Conservation (phyloP, 1,284 basidiomycete genomes). For the Microbotryum lychnidis-dioicae region DNA sequence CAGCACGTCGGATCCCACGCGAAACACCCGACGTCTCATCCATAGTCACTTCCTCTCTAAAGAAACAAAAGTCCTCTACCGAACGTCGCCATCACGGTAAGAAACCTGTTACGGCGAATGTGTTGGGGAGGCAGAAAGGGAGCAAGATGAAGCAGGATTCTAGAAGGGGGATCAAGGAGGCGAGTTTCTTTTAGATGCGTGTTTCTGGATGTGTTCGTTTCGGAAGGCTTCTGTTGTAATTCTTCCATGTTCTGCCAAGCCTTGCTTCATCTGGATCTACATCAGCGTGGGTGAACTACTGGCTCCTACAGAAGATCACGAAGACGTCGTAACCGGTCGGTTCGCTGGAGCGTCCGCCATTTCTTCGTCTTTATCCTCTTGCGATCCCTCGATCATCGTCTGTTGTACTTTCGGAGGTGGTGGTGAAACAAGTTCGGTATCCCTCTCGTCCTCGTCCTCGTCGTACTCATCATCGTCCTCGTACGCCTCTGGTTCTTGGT, state of each 20-base stretch:
- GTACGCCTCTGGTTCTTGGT: neutral
- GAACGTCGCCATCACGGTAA: slow-evolving; percentile 36
- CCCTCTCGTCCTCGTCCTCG: too few species aligned
- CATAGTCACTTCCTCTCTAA: slow-evolving; percentile 25
- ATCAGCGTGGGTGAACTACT: neutral
- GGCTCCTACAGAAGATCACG: too few species aligned
- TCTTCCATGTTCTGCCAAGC: neutral
- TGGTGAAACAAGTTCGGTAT: too few species aligned
- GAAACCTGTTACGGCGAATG: slow-evolving; percentile 28
- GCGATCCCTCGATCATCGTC: too few species aligned
- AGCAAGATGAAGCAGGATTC: slow-evolving; percentile 36
- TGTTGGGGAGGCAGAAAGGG: slow-evolving; percentile 33
- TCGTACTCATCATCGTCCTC: too few species aligned
- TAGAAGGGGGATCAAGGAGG: slow-evolving; percentile 20
- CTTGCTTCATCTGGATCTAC: neutral
- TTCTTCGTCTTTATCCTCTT: too few species aligned
- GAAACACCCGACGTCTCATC: slow-evolving; percentile 18
- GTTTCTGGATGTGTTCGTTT: neutral
- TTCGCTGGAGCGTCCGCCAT: too few species aligned
- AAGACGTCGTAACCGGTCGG: too few species aligned
- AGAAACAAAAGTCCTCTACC: slow-evolving; percentile 14
- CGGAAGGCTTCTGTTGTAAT: too few species aligned
- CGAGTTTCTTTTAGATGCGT: neutral
- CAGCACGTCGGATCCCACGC: slow-evolving; percentile 2
- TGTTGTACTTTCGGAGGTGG: too few species aligned